Conservation (phyloP, 1,139 yeast genomes). For the Lodderomyces pseudojiufengensis region DNA sequence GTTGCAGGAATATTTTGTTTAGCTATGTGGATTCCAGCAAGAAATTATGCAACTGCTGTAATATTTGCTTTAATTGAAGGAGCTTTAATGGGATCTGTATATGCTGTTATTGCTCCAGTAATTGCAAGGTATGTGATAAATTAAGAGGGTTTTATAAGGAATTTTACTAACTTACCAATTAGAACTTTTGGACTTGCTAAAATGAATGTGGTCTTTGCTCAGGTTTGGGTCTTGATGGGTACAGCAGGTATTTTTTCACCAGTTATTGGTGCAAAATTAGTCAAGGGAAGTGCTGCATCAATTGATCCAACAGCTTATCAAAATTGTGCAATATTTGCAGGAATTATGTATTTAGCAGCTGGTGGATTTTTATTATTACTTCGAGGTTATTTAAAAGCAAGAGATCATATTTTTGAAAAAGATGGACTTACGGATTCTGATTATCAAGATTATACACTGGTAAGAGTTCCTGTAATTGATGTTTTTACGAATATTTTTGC, state of each 20-base stretch:
- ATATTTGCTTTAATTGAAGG: conserved; percentile 27
- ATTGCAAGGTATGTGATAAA: conserved; percentile 21
- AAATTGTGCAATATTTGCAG: conserved; percentile 52
- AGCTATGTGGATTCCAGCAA: conserved; percentile 37
- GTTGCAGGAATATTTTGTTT: conserved; percentile 25
- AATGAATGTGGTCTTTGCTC: conserved; percentile 46
- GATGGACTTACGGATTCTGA: conserved; percentile 19
- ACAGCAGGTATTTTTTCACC: conserved; percentile 46
- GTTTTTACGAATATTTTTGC: conserved; percentile 17
- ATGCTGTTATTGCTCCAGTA: conserved; percentile 27
- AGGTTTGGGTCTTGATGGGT: conserved; percentile 48
- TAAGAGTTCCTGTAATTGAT: conserved; percentile 17
- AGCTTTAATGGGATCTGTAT: conserved; percentile 27
- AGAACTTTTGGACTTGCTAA: conserved; percentile 46
- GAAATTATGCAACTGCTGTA: conserved; percentile 28
- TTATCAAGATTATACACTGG: conserved; percentile 16
- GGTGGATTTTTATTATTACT: conserved; percentile 33
- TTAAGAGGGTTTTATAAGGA: too few species aligned
- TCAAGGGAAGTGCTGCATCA: conserved; percentile 30
- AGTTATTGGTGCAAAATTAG: conserved; percentile 48
- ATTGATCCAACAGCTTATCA: conserved; percentile 43
- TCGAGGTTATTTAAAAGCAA: conserved; percentile 48
- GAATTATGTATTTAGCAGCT: conserved; percentile 45
- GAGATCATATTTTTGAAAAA: conserved; percentile 30
- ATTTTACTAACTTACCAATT: too few species aligned